phyloP scores from a whole-genome alignment of 2,329 filamentous ascomycete genomes.

The Phaeosphaeriaceae sp. region DNA sequence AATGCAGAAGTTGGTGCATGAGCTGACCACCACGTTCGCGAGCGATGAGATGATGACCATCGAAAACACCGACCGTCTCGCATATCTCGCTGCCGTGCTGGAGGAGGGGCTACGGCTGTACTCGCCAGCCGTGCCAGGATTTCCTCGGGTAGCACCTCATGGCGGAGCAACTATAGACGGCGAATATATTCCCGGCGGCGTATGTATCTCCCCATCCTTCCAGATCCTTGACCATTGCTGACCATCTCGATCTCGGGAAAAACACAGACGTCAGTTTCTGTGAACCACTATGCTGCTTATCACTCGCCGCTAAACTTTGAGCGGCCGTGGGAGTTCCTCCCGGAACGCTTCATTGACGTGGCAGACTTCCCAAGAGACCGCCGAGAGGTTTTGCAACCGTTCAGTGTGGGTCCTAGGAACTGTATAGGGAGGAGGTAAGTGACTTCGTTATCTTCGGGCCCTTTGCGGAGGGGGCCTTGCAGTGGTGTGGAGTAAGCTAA shows the following conservation, averaged over 20 bases:
- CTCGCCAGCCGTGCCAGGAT: constrained; percentile 36
- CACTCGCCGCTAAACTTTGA: constrained; percentile 46
- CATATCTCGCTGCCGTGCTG: constrained; percentile 44
- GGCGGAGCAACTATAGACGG: constrained; percentile 20
- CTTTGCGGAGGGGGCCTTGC: neutral
- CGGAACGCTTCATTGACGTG: constrained; percentile 41
- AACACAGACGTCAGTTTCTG: constrained; percentile 18
- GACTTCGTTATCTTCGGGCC: neutral
- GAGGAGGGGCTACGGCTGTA: constrained; percentile 49
- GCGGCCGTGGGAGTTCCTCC: constrained; percentile 32
- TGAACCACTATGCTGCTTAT: constrained; percentile 25
- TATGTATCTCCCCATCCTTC: neutral
- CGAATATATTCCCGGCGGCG: constrained; percentile 16
- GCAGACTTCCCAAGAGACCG: neutral
- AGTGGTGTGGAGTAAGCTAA: neutral
- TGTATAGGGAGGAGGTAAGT: neutral
- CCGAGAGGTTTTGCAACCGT: constrained; percentile 1
- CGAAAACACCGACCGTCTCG: constrained; percentile 16
- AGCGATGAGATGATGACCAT: constrained; percentile 25
- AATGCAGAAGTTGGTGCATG: constrained; percentile 16
- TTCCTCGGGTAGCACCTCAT: constrained; percentile 18
- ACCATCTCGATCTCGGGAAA: neutral
- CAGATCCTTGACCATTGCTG: neutral
- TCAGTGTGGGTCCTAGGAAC: constrained; percentile 1
- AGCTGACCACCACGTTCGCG: constrained; percentile 19